Conservation (phyloP, 257 asterid genomes). For the Perilla frutescens region DNA sequence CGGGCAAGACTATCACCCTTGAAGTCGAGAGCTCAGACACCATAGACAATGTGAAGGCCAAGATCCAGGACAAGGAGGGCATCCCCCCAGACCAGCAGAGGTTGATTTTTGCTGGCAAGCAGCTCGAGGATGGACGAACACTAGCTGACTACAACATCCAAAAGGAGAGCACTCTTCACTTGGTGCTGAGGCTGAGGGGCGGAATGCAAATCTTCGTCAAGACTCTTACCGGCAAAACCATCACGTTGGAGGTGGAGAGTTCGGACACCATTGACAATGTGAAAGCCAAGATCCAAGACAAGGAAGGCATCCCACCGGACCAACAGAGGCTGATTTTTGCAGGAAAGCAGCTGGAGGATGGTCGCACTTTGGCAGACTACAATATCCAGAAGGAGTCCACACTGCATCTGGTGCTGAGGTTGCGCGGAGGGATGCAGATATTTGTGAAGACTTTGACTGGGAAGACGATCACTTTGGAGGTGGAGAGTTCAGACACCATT, state of each 20-base stretch:
- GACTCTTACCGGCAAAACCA: conserved; percentile 58
- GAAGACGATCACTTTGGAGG: conserved; percentile 62
- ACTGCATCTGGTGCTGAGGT: conserved; percentile 58
- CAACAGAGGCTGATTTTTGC: conserved; percentile 70
- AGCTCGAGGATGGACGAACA: conserved; percentile 41
- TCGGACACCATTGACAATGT: conserved; percentile 63
- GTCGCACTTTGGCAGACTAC: conserved; percentile 59
- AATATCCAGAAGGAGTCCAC: conserved; percentile 67
- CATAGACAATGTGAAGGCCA: conserved; percentile 41
- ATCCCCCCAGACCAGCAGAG: conserved; percentile 49
- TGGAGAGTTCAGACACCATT: conserved; percentile 57
- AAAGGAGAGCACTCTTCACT: conserved; percentile 40
- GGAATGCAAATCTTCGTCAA: conserved; percentile 52
- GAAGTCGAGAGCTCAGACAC: conserved; percentile 47
- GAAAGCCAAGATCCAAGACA: conserved; percentile 60
- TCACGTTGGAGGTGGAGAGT: conserved; percentile 59
- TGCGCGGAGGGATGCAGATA: conserved; percentile 67
- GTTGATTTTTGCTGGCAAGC: conserved; percentile 49
- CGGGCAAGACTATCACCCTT: conserved; percentile 44
- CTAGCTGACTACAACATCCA: conserved; percentile 46
- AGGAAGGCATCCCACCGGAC: conserved; percentile 68
- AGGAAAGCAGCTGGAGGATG: conserved; percentile 63
- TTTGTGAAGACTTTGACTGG: conserved; percentile 59
- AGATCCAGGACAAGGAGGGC: conserved; percentile 49
- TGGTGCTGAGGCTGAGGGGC: conserved; percentile 40